phyloP scores from a whole-genome alignment of 192 early-diverging fungal species.

The Piromyces finnis region DNA sequence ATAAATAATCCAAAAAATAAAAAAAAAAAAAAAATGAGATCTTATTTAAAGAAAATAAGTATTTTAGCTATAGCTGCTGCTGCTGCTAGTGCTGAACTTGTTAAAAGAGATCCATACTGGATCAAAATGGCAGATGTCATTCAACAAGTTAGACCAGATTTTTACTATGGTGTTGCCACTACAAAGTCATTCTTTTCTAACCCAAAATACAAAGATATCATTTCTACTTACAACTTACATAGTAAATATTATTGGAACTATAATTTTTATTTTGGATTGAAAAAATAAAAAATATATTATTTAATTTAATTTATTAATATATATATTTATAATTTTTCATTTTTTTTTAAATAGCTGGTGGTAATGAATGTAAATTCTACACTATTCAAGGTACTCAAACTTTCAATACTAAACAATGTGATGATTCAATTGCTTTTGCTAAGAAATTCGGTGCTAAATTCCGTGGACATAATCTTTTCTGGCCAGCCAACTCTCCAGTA shows the following conservation, averaged over 20 bases:
- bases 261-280: too few relatives aligned
- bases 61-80: background rate
- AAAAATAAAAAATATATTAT: too few relatives aligned
- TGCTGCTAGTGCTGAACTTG: background rate
- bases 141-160: background rate
- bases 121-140: background rate
- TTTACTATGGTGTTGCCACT: background rate
- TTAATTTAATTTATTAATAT: too few relatives aligned
- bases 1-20: too few relatives aligned
- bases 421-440: background rate
- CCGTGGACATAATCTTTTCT: background rate
- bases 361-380: background rate
- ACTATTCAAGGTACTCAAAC: background rate
- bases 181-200: background rate
- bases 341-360: background rate
- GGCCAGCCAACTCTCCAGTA: background rate
- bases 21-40: background rate
- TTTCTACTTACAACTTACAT: background rate
- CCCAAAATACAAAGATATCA: background rate
- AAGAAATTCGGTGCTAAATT: background rate
- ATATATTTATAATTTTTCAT: too few relatives aligned
- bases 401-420: background rate
- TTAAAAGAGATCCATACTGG: background rate
- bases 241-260: background rate
- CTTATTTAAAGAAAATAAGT: background rate